Evolutionary conservation across 371 early-diverging fungal species (phyloP), one percentile per base, ranked within the genome.

Genomic region (Apophysomyces variabilis): DNA sequence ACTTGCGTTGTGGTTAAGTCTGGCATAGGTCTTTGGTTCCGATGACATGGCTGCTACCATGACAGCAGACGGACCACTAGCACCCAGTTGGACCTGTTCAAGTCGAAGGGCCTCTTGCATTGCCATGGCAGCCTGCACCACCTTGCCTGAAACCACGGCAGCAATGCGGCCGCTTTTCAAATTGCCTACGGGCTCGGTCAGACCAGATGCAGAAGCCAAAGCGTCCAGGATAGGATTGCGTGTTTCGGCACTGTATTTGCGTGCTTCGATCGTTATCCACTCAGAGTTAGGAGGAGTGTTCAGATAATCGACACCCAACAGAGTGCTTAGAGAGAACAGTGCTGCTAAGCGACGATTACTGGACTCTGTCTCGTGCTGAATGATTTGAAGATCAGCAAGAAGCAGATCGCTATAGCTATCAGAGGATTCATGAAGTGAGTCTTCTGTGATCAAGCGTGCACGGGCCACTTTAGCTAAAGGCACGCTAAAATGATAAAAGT

Each of bases 21-120:
- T 79, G 13, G 72, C 68, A 37, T 85, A 87, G 6, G 77, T 73
- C 26, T 73, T 76, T 7, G 88, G 86, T 43, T 87, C 88, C 3
- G 74, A 77, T 8, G 75, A 68, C 6, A 66, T 67, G 18, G 62
- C 39, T 12, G 74, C 45, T 14, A 45, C 64, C 4, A 68, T 32
- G 41, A 64, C 58, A 3, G 65, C 41, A n/a, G 64, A 47, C 0
- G 46, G 64, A 12, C 58, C 21, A 21, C 61, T 14, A 32, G 44
- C 62, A 12, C 64, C 61, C 13, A 60, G 56, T 12, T 60, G 38
- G 7, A 35, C 47, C 5, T 38, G 36, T 7, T 50, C 43, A 37
- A 44, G 59, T 12, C 64, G 54, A 7, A 68, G 58, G 13, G 69
- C 58, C 12, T 59, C 56, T 7, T 61, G 70, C 58, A 57, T 60